Conservation (phyloP, 768 basidiomycete genomes). For the Phanerochaete carnosa region DNA sequence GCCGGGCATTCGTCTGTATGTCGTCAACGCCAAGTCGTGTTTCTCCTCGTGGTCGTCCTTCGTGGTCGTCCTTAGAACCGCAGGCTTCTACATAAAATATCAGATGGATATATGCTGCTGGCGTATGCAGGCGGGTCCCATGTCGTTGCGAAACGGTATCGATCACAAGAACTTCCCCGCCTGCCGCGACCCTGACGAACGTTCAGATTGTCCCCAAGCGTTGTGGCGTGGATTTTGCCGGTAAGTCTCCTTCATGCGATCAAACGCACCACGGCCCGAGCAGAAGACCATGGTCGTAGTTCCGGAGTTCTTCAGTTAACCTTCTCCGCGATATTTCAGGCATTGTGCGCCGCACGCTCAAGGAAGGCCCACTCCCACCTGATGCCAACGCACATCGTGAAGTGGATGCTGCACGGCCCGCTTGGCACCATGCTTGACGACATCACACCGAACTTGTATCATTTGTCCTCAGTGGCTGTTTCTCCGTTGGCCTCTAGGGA, state of each 20-base stretch:
- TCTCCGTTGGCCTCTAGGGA: background rate
- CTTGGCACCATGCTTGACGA: background rate
- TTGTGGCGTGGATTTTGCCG: slow-evolving; percentile 7
- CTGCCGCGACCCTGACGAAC: background rate
- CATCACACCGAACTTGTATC: background rate
- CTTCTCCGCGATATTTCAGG: background rate
- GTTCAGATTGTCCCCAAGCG: background rate
- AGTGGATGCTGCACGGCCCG: slow-evolving; percentile 1
- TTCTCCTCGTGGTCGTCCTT: too few relatives aligned
- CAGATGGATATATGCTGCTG: too few relatives aligned
- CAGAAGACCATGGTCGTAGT: background rate
- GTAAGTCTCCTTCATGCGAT: slow-evolving; percentile 4
- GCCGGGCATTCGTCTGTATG: too few relatives aligned
- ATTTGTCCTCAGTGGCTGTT: background rate
- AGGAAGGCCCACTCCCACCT: background rate
- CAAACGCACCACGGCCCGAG: background rate
- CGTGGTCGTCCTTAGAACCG: too few relatives aligned
- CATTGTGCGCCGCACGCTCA: background rate
- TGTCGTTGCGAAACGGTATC: too few relatives aligned
- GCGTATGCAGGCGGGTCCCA: too few relatives aligned
- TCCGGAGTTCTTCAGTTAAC: background rate
- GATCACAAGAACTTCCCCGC: background rate
- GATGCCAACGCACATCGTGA: background rate
- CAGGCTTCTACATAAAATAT: too few relatives aligned
- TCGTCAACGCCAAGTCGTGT: too few relatives aligned